Base-by-base conservation (phyloP, 768 basidiomycete genomes). In the Tricholoma flavovirens region DNA sequence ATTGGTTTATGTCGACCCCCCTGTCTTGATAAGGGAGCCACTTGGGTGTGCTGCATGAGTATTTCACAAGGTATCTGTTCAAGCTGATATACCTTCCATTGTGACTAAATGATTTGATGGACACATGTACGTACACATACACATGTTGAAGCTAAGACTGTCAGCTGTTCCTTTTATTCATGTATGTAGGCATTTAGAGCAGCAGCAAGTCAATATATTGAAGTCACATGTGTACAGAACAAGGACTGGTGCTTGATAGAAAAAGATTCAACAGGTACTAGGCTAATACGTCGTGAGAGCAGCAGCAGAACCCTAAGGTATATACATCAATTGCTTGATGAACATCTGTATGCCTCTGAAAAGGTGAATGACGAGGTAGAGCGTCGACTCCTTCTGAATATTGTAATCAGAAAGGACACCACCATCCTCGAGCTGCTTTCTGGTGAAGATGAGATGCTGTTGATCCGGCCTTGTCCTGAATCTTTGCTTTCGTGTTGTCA, bases 391-490 rank as follows among this genome's bases (percentile, higher is more conserved):
- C 73, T 86, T 86, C 75, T 26, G 4, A 26, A 46, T 46, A 68
- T 84, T 83, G 68, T 86, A 86, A 60, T 83, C 83, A 21, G 81
- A 80, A 7, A 85, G 74, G 8, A 82, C 88, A 48, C 85, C 79
- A 6, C 84, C 87, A 66, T 90, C 88, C 67, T 88, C 87, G 36
- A 90, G 78, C 69, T 88, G 88, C 73, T 85, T 88, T 60, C 88
- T 86, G 50, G 83, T 84, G 59, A 86, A 90, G 73, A 89, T 87
- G 21, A 89, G 68, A 52, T 86, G 84, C 67, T 88, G 86, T 60
- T 86, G 85, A 67, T 86, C 9, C 79, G 22, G 60, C 62, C 46
- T 59, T 62, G 48, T 66, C 66, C 49, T 69, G 66, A 32, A 69
- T 61, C 45, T 35, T 59, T 10, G 59, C 53, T 68, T 67, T 67